Percentiles rank a stretch among this genome's conserved stretches.
These are phyloP conservation scores for Plasmodium gaboni DNA, from an alignment of 169 alveolate species.

Conservation along the genomic window DNA sequence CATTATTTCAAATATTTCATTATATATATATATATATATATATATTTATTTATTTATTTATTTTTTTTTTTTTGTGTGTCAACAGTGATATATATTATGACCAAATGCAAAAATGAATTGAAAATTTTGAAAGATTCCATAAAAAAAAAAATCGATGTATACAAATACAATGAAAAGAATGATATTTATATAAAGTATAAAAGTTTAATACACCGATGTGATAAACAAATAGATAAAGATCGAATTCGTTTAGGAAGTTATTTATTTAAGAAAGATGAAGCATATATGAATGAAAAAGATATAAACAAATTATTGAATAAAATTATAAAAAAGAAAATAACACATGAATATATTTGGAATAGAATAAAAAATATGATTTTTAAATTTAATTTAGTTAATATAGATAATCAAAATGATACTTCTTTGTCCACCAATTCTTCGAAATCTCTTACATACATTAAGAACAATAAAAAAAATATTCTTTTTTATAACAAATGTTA, in stretches of 20 bases:
- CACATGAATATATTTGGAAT: slow-evolving; percentile 57
- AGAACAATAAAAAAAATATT: neutral
- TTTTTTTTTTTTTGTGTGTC: neutral
- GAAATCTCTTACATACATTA: neutral
- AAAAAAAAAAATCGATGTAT: slow-evolving; percentile 3
- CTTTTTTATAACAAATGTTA: slow-evolving; percentile 10
- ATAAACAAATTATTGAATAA: slow-evolving; percentile 45
- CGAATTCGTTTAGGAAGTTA: slow-evolving; percentile 4
- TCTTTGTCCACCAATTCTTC: no score
- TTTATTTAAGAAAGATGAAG: slow-evolving; percentile 34
- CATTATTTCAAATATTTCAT: no score
- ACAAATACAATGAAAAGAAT: slow-evolving; percentile 1
- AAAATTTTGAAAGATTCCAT: slow-evolving; percentile 1
- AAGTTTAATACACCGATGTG: slow-evolving; percentile 10
- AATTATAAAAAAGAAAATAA: slow-evolving; percentile 49
- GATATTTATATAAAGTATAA: slow-evolving; percentile 9
- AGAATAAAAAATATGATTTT: slow-evolving; percentile 21
- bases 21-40: neutral
- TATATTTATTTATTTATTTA: neutral
- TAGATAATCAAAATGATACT: neutral
- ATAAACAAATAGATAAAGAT: slow-evolving; percentile 30
- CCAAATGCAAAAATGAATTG: neutral
- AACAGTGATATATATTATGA: neutral
- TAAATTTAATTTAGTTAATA: slow-evolving; percentile 10
- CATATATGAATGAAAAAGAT: slow-evolving; percentile 40